Evolutionary conservation across 345 rosid species (phyloP).

Genomic region (Angophora floribunda): DNA sequence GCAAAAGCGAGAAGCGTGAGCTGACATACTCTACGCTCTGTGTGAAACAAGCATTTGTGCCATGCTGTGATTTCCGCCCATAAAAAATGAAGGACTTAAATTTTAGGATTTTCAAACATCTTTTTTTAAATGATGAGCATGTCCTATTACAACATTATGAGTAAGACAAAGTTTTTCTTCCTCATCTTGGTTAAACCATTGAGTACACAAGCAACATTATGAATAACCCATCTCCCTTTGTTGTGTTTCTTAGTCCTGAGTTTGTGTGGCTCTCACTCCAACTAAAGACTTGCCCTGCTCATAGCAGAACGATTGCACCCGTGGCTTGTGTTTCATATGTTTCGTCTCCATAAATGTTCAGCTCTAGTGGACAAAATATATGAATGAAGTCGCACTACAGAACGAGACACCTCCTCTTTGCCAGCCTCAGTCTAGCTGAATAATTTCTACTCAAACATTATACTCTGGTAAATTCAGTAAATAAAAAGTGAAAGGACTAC

Average conservation of each 20-base stretch:
- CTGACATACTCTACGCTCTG: background rate
- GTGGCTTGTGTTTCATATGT: background rate
- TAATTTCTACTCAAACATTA: background rate
- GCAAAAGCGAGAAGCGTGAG: background rate
- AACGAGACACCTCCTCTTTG: background rate
- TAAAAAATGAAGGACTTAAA: background rate
- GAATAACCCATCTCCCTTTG: background rate
- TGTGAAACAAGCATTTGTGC: background rate
- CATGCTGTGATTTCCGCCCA: background rate
- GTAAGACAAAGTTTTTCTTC: background rate
- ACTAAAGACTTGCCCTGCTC: background rate
- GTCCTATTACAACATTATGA: background rate
- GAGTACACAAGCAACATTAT: background rate
- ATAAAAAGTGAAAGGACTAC: background rate
- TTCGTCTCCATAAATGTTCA: background rate
- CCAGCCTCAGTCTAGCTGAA: background rate
- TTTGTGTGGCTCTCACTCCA: background rate
- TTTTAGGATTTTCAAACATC: background rate
- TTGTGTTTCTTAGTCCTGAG: background rate
- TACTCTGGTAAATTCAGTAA: background rate
- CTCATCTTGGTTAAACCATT: background rate
- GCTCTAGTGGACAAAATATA: background rate
- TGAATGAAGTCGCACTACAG: background rate
- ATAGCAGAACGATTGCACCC: background rate
- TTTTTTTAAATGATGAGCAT: background rate